These are phyloP conservation scores for Stachybotrys echinatus DNA, from an alignment of 2,329 filamentous ascomycete species.

Conservation along the genomic window DNA sequence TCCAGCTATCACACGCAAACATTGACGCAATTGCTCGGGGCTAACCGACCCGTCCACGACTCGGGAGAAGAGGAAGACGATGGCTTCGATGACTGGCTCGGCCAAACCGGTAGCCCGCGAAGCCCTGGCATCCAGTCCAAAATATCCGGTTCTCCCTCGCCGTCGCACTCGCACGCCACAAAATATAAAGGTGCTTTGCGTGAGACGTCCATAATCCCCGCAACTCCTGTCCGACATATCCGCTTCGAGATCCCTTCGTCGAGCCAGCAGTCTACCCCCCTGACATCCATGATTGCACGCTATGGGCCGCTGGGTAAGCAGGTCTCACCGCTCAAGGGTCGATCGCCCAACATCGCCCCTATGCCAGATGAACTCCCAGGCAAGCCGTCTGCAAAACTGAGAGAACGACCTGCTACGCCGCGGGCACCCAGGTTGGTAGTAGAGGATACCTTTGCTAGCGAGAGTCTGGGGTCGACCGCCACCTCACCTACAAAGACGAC, in stretches of 20 bases:
- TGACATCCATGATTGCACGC: slow-evolving; percentile 32
- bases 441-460: slow-evolving; percentile 38
- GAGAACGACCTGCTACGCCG: slow-evolving; percentile 10
- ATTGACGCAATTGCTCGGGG: slow-evolving; percentile 31
- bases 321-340: slow-evolving; percentile 32
- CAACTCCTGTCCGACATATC: slow-evolving; percentile 31
- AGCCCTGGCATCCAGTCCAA: slow-evolving; percentile 13
- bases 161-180: slow-evolving; percentile 1
- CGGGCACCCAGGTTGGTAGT: slow-evolving; percentile 27
- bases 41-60: slow-evolving; percentile 24
- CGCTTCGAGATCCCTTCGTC: slow-evolving; percentile 40
- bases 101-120: slow-evolving; percentile 16
- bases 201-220: slow-evolving; percentile 31
- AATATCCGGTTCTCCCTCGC: slow-evolving; percentile 1
- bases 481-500: slow-evolving; percentile 14
- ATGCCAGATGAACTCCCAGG: slow-evolving; percentile 14
- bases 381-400: slow-evolving; percentile 4
- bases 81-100: slow-evolving; percentile 28
- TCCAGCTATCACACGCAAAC: slow-evolving; percentile 35
- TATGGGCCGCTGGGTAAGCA: slow-evolving; percentile 27
- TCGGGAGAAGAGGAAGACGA: slow-evolving; percentile 28
- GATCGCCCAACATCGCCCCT: slow-evolving; percentile 18
- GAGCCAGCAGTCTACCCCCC: slow-evolving; percentile 28
- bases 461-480: slow-evolving; percentile 20
- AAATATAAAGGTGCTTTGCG: slow-evolving; percentile 10